Base-by-base conservation (phyloP, 305 asterid genomes). In the Ilex paraguariensis region DNA sequence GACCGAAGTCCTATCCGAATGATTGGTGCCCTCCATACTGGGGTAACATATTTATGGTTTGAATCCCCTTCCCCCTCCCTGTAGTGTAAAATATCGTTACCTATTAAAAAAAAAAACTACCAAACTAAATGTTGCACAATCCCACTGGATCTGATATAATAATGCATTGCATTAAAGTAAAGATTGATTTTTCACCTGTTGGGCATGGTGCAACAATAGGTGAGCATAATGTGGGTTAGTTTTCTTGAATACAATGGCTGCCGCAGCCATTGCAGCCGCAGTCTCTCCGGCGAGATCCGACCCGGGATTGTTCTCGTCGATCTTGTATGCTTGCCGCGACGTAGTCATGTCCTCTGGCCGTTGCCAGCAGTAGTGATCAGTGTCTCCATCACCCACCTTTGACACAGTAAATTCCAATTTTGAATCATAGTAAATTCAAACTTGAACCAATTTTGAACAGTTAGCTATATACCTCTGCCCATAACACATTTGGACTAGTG, bases 191-290 rank as follows among this genome's bases (percentile, higher is more conserved):
- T 21, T 11, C 51, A 68, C 73, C 73, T 68, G 64, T 57, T 68
- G 73, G 46, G 73, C 67, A 39, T 79, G 84, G 36, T 79, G 71
- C 60, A 77, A 39, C 3, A 80, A 63, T n/a, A 75, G 71, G 53
- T 49, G 53, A n/a, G 58, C 13, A 21, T 54, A 54, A 54, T 16
- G 32, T 30, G 58, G 58, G 31, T 54, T 54, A 5, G 58, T 15
- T 30, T 14, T 54, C 32, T 21, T 16, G 13, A 54, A 54, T 4
- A 54, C 58, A 10, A 54, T 54, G 13, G 58, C 30, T 3, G 58
- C 58, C 0, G 58, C 58, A 6, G 58, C 58, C 58, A 54, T 54
- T 10, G 58, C 58, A 3, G 58, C 30, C 31, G 58, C 58, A 30
- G 58, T 54, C 33, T 54, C 58, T 15, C 31, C 58, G 33, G 58